Conservation (phyloP, 495 filamentous ascomycete species). For the Emericellopsis terricola region DNA sequence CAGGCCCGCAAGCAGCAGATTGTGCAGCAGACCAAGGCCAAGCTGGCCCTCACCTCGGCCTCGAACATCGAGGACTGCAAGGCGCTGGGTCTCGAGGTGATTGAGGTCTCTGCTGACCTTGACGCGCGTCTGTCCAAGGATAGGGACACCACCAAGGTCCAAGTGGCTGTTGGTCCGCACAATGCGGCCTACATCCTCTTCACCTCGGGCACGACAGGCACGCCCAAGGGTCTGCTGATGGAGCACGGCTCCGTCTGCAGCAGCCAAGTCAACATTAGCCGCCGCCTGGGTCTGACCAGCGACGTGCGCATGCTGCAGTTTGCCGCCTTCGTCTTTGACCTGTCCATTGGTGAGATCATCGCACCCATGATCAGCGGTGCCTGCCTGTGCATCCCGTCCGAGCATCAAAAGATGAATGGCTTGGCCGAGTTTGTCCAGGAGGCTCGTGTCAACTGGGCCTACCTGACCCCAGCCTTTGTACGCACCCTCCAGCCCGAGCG, state of each 20-base stretch:
- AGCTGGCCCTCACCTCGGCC: conserved; percentile 11
- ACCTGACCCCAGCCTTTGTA: conserved; percentile 12
- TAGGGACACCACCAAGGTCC: too few relatives aligned
- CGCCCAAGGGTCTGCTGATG: too few relatives aligned
- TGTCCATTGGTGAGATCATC: conserved; percentile 46
- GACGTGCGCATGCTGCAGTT: conserved; percentile 57
- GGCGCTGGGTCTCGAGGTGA: too few relatives aligned
- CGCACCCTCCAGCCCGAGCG: too few relatives aligned
- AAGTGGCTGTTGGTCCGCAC: too few relatives aligned
- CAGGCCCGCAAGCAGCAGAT: conserved; percentile 22
- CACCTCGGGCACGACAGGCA: too few relatives aligned
- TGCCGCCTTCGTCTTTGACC: conserved; percentile 51
- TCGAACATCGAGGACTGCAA: conserved; percentile 4
- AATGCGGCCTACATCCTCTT: too few relatives aligned
- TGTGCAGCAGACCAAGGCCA: conserved; percentile 10
- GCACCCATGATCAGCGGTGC: conserved; percentile 36
- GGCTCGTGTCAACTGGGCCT: neutral
- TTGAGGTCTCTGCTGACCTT: conserved; percentile 2
- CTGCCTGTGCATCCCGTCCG: neutral
- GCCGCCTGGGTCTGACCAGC: too few relatives aligned
- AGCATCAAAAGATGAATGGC: neutral
- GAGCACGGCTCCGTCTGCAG: too few relatives aligned
- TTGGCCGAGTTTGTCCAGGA: neutral
- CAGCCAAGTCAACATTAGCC: too few relatives aligned
- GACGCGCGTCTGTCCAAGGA: conserved; percentile 1